These are phyloP conservation scores for Aspergillus latus DNA, from an alignment of 2,329 filamentous ascomycete species.

Conservation along the genomic window DNA sequence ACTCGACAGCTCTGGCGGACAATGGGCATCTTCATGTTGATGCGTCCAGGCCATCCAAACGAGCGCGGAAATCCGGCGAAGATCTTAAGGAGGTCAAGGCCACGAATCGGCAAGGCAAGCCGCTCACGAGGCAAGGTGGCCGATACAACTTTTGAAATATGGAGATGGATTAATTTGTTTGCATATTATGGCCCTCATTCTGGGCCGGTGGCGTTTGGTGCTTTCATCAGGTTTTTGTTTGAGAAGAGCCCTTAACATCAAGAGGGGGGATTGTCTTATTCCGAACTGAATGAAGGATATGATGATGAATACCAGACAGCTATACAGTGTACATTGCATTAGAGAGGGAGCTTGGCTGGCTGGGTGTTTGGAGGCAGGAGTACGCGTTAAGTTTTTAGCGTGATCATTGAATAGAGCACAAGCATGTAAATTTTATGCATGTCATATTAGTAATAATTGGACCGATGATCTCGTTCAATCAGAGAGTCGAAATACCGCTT, in stretches of 20 bases:
- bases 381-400: conserved; percentile 1
- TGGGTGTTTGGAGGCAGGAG: not conserved
- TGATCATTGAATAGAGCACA: conserved; percentile 1
- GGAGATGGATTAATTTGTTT: conserved; percentile 8
- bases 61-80: conserved; percentile 47
- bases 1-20: conserved; percentile 59
- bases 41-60: conserved; percentile 52
- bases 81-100: conserved; percentile 41
- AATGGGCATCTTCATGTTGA: conserved; percentile 62
- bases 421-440: not conserved
- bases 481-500: conserved; percentile 1
- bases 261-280: conserved; percentile 16
- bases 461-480: not conserved
- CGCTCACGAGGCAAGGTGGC: conserved; percentile 52
- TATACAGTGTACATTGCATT: conserved; percentile 17
- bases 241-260: conserved; percentile 7
- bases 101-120: conserved; percentile 51
- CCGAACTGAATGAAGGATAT: conserved; percentile 21
- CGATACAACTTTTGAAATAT: conserved; percentile 45
- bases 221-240: conserved; percentile 2
- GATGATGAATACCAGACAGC: conserved; percentile 21
- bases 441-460: not conserved
- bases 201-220: conserved; percentile 12
- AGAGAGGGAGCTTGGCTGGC: conserved; percentile 5
- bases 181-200: conserved; percentile 7